Base-by-base conservation (phyloP, 148 eudicot genomes). In the Amaranthus palmeri region DNA sequence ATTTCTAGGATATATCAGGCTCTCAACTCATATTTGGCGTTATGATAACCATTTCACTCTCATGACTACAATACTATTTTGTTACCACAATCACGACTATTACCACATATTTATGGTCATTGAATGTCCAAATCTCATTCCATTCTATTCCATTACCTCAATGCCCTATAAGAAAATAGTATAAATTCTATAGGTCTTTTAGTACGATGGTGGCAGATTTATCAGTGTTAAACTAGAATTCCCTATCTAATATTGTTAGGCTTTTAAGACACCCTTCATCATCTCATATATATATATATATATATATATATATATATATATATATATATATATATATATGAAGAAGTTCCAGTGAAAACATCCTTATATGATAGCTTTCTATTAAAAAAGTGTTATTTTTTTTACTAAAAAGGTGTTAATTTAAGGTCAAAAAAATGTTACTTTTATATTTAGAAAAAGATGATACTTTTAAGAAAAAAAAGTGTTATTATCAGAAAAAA, bases 251-350 rank as follows among this genome's bases (percentile, higher is more conserved):
- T 10, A 48, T 54, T 58, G 17, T 61, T 61, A 14, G 36, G 68
- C 54, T 62, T 62, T 12, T 7, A 43, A 52, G 17, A 51, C 17
- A 55, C 67, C 18, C 44, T n/a, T 62, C 10, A 10, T 60, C 67
- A 58, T 69, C 68, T 58, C 62, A 53, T 46, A 67, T 72, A 53
- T 72, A 78, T 25, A 25, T 25, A 25, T 25, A 25, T 25, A 25
- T 25, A 25, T 25, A 25, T 25, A 25, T 25, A 25, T 25, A 25
- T 25, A 25, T 25, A 25, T 25, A n/a, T n/a, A n/a, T n/a, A n/a
- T n/a, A n/a, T n/a, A n/a, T n/a, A n/a, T n/a, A n/a, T n/a, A n/a
- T n/a, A n/a, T n/a, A n/a, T n/a, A n/a, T n/a, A n/a, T n/a, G n/a
- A n/a, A n/a, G n/a, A n/a, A n/a, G n/a, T n/a, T n/a, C n/a, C n/a